phyloP scores from a whole-genome alignment of 768 basidiomycete species.

The Rhodotorula babjevae region DNA sequence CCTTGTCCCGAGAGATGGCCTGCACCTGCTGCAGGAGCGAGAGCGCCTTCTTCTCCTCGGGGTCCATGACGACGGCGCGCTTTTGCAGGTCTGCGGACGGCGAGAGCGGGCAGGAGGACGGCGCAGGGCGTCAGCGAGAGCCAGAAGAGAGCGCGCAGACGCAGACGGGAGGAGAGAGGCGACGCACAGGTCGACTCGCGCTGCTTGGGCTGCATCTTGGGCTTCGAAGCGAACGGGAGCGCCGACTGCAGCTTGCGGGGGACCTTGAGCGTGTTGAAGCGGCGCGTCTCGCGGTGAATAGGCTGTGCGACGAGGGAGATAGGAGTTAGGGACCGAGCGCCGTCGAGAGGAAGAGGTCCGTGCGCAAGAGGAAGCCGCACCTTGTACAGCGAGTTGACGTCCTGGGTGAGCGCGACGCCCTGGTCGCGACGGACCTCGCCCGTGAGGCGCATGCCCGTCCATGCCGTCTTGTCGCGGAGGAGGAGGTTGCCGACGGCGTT shows the following conservation, averaged over 20 bases:
- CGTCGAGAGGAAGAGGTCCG: not conserved
- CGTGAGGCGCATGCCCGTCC: slow-evolving; percentile 93
- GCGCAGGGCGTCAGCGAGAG: too few relatives aligned
- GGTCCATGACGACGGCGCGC: slow-evolving; percentile 89
- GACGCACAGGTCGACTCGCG: slow-evolving; percentile 43
- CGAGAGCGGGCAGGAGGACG: too few relatives aligned
- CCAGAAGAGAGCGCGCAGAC: too few relatives aligned
- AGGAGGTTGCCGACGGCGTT: slow-evolving; percentile 91
- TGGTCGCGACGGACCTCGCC: slow-evolving; percentile 86
- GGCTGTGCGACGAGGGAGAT: slow-evolving; percentile 45
- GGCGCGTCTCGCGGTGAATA: slow-evolving; percentile 69
- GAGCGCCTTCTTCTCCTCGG: slow-evolving; percentile 88
- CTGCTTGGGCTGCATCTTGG: slow-evolving; percentile 73
- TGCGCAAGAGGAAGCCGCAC: slow-evolving; percentile 41
- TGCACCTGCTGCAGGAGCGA: slow-evolving; percentile 89
- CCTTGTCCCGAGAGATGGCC: slow-evolving; percentile 83
- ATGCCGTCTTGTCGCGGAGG: slow-evolving; percentile 65
- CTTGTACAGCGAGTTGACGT: slow-evolving; percentile 84
- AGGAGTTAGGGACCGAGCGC: not conserved
- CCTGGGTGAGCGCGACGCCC: slow-evolving; percentile 70
- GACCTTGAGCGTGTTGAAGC: slow-evolving; percentile 85
- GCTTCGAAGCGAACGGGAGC: slow-evolving; percentile 88
- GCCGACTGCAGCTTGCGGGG: slow-evolving; percentile 84
- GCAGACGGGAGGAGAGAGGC: not conserved
- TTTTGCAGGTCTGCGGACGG: slow-evolving; percentile 71